These are phyloP conservation scores for Babjeviella inositovora DNA, from an alignment of 805 yeast genomes.

Conservation along the genomic window DNA sequence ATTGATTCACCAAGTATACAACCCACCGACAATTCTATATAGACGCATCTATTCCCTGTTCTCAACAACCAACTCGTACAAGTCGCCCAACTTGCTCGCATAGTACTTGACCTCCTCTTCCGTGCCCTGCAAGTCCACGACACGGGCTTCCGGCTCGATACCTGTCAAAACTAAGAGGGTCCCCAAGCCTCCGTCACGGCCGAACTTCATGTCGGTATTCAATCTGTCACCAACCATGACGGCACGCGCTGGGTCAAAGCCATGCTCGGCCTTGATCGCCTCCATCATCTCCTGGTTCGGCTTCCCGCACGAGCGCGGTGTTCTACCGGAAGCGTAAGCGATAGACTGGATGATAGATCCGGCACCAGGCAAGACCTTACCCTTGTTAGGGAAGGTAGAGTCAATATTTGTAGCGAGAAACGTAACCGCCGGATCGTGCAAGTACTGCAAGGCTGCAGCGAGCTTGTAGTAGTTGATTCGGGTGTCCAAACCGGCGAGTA, in stretches of 20 bases:
- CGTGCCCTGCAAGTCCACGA: conserved; percentile 19
- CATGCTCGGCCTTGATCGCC: conserved; percentile 56
- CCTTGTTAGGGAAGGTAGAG: conserved; percentile 86
- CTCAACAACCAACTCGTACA: conserved; percentile 44
- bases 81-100: conserved; percentile 62
- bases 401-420: conserved; percentile 92
- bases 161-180: conserved; percentile 86
- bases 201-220: conserved; percentile 91
- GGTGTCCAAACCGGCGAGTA: conserved; percentile 74
- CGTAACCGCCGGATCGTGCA: conserved; percentile 44
- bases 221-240: conserved; percentile 93
- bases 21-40: too few species aligned
- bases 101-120: conserved; percentile 45
- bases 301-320: conserved; percentile 86
- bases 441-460: conserved; percentile 69
- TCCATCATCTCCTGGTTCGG: conserved; percentile 86
- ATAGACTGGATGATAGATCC: conserved; percentile 79
- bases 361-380: conserved; percentile 82
- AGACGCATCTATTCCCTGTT: too few species aligned
- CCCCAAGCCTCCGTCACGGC: conserved; percentile 72
- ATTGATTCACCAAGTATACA: too few species aligned
- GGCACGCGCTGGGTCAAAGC: conserved; percentile 37
- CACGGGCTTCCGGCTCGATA: conserved; percentile 62
- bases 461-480: conserved; percentile 69
- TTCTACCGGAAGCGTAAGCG: conserved; percentile 59